Evolutionary conservation across 495 filamentous ascomycete species (phyloP), one percentile per base, ranked within the genome.

Genomic region (Beverwykella pulmonaria): DNA sequence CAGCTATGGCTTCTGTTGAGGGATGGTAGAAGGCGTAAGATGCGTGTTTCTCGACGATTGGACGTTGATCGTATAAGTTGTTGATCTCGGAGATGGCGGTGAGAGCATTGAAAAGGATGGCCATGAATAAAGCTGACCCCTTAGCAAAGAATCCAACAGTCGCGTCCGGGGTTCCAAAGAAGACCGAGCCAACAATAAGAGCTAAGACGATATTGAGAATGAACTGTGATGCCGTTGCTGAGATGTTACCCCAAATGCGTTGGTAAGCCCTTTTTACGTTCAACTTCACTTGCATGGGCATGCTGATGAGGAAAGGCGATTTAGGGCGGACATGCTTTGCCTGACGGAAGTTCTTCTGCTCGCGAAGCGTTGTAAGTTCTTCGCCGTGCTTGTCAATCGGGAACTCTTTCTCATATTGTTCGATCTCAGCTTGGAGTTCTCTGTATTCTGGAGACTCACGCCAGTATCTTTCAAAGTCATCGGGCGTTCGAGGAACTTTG

Each of bases 21-120:
- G 92, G 90, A 73, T 94, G 92, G 69, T 96, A 96, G 34, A 96
- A 81, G 10, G 92, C 92, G 73, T 94, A 96, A 57, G 86, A 85
- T 55, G 80, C 78, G 68, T 97, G 92, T 72, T 96, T 96, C 71
- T 97, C 92, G 61, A 97, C 92, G 67, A 97, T 94, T 0, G 90
- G 86, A 15, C 92, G 85, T 83, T 95, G 91, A 20, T 88, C 84
- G 75, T 91, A 96, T 2, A 95, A 82, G 1, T 87, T 91, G 44
- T 93, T 77, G 75, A 92, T 91, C 77, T 95, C 92, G 26, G 92
- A 75, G 53, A 86, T 80, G 68, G 84, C 87, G 27, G 85, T 78
- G 65, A 96, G 93, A 22, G 91, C 91, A 72, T 93, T 94, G 74
- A 95, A 82, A 34, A 97, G 80, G 71, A 93, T 85, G 25, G 90